These are phyloP conservation scores for Batkoa obscura DNA, from an alignment of 371 early-diverging fungal species.

Conservation along the genomic window DNA sequence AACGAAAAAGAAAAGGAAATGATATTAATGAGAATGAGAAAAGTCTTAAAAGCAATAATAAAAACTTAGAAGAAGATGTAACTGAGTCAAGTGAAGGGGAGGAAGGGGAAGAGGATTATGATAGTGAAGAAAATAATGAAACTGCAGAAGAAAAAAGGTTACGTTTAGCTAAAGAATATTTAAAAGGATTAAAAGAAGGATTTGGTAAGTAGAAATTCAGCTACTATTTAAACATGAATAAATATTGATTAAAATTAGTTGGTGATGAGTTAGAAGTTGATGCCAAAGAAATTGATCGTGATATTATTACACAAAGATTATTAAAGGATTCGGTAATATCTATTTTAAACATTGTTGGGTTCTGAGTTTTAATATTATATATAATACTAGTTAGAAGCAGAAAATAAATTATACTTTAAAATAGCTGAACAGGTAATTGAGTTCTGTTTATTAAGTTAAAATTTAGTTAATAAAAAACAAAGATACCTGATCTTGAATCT, in stretches of 20 bases:
- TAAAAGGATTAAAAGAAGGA: conserved; percentile 39
- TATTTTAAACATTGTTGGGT: neutral
- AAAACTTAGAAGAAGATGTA: too few species aligned
- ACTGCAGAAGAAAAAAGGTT: conserved; percentile 82
- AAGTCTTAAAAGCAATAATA: too few species aligned
- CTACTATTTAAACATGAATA: neutral
- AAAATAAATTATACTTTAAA: conserved; percentile 25
- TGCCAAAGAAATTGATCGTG: conserved; percentile 81
- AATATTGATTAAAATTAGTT: conserved; percentile 8
- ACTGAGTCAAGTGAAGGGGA: neutral
- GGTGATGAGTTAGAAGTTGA: conserved; percentile 56
- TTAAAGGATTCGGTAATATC: conserved; percentile 49
- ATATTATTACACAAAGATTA: conserved; percentile 76
- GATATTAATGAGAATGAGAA: too few species aligned
- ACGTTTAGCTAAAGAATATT: conserved; percentile 77
- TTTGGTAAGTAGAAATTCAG: neutral
- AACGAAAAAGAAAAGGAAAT: too few species aligned
- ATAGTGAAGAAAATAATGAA: conserved; percentile 44
- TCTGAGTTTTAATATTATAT: too few species aligned
- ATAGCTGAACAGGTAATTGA: conserved; percentile 22
- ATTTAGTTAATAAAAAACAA: too few species aligned
- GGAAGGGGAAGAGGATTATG: conserved; percentile 9
- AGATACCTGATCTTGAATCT: neutral
- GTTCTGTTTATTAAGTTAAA: too few species aligned
- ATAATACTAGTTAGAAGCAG: conserved; percentile 21